phyloP scores from a whole-genome alignment of 805 yeast species.

The Candida xyloterini region DNA sequence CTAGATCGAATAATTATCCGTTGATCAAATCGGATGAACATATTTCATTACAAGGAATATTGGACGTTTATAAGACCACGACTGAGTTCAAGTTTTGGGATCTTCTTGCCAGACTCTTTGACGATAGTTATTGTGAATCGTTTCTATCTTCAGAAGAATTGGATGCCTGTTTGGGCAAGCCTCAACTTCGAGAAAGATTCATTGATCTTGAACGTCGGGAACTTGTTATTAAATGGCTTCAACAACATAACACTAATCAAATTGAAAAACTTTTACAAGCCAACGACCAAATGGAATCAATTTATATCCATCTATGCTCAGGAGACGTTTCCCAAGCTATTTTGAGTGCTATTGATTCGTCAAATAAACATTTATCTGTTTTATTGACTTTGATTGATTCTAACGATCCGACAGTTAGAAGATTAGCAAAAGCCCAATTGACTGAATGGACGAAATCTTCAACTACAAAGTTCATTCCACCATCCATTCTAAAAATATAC shows the following conservation, averaged over 20 bases:
- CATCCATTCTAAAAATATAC: constrained; percentile 54
- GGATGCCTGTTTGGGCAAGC: constrained; percentile 6
- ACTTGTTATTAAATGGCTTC: constrained; percentile 57
- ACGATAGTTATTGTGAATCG: constrained; percentile 30
- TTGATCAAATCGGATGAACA: constrained; percentile 28
- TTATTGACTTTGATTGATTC: constrained; percentile 70
- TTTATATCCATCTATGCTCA: constrained; percentile 48
- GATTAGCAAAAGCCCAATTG: constrained; percentile 60
- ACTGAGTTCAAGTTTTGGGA: constrained; percentile 42
- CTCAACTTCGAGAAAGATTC: constrained; percentile 10
- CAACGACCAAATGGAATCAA: constrained; percentile 45
- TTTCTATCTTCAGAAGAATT: constrained; percentile 11
- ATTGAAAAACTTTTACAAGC: constrained; percentile 31
- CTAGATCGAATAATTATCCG: constrained; percentile 36
- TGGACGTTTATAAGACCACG: constrained; percentile 14
- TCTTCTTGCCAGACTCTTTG: constrained; percentile 65
- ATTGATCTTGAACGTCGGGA: constrained; percentile 39
- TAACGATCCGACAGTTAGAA: constrained; percentile 55
- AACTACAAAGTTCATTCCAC: constrained; percentile 46
- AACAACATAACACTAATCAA: constrained; percentile 38
- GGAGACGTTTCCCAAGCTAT: constrained; percentile 65
- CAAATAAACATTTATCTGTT: constrained; percentile 68
- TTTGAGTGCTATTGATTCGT: constrained; percentile 53
- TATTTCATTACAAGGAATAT: constrained; percentile 32
- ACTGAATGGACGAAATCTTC: constrained; percentile 57